phyloP scores from a whole-genome alignment of 768 basidiomycete species.

The Rubroboletus satanas region DNA sequence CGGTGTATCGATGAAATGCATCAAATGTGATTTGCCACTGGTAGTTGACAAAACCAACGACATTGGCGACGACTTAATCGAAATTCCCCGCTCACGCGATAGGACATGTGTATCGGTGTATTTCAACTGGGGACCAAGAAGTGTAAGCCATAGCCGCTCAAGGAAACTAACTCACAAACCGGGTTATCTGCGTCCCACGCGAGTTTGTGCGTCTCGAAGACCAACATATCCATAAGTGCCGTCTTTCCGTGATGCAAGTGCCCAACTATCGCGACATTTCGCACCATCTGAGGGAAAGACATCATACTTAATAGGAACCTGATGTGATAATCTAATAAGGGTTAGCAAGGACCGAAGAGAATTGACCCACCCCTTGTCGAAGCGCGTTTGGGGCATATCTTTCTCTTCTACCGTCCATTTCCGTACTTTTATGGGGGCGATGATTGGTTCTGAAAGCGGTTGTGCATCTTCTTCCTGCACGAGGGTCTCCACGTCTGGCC shows the following conservation, averaged over 20 bases:
- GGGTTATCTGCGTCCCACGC: constrained; percentile 89
- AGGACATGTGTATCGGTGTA: constrained; percentile 96
- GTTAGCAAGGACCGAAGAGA: background rate
- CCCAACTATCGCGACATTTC: constrained; percentile 94
- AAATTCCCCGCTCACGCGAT: constrained; percentile 84
- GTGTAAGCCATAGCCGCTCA: constrained; percentile 18
- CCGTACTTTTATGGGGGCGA: constrained; percentile 91
- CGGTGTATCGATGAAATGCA: constrained; percentile 95
- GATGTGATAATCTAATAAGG: constrained; percentile 12
- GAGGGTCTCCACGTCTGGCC: constrained; percentile 88
- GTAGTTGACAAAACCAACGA: constrained; percentile 84
- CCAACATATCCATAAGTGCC: constrained; percentile 93
- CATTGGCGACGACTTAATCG: constrained; percentile 96
- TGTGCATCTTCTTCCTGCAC: constrained; percentile 99
- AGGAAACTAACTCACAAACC: constrained; percentile 44
- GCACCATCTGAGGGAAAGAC: constrained; percentile 87
- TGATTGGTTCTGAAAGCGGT: constrained; percentile 89
- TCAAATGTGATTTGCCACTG: constrained; percentile 85
- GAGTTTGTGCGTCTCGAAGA: constrained; percentile 94
- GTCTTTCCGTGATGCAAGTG: constrained; percentile 99
- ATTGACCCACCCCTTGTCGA: constrained; percentile 81
- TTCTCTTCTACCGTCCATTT: constrained; percentile 96
- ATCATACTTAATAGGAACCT: constrained; percentile 94
- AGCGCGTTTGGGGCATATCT: constrained; percentile 94
- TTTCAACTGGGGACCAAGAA: constrained; percentile 54